Conservation (phyloP, 805 yeast species). For the Millerozyma acaciae region DNA sequence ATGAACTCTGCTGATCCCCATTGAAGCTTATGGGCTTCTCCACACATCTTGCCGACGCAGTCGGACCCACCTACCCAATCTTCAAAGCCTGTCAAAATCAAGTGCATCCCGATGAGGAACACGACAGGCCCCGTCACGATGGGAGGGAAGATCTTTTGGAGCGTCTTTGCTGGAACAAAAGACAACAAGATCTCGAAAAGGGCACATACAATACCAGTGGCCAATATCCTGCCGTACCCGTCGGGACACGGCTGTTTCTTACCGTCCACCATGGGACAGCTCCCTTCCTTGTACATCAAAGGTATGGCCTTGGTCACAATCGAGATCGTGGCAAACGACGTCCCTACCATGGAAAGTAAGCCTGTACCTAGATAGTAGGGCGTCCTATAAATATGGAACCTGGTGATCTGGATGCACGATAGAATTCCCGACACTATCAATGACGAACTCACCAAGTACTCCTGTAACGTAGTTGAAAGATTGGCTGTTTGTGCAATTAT, state of each 20-base stretch:
- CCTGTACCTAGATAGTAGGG: conserved; percentile 85
- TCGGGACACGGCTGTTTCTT: conserved; percentile 74
- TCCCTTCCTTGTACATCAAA: conserved; percentile 59
- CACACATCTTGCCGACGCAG: conserved; percentile 40
- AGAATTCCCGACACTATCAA: conserved; percentile 47
- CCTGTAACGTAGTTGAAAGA: conserved; percentile 39
- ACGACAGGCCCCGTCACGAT: conserved; percentile 94
- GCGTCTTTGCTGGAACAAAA: conserved; percentile 67
- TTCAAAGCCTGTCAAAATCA: conserved; percentile 68
- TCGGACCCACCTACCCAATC: conserved; percentile 90
- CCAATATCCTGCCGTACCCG: conserved; percentile 85
- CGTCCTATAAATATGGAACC: conserved; percentile 72
- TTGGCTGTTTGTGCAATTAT: conserved; percentile 64
- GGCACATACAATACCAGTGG: conserved; percentile 75
- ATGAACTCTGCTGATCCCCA: conserved; percentile 89
- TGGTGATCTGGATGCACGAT: conserved; percentile 60
- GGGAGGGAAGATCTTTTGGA: conserved; percentile 80
- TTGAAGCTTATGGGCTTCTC: conserved; percentile 47
- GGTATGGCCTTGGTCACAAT: conserved; percentile 75
- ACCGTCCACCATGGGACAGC: conserved; percentile 61
- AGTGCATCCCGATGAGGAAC: conserved; percentile 68
- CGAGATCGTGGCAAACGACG: conserved; percentile 83
- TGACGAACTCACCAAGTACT: conserved; percentile 36
- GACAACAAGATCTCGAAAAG: conserved; percentile 69
- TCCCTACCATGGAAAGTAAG: conserved; percentile 83